Evolutionary conservation across 164 flowering plant genomes (phyloP).

Genomic region (Berberis vulgaris): DNA sequence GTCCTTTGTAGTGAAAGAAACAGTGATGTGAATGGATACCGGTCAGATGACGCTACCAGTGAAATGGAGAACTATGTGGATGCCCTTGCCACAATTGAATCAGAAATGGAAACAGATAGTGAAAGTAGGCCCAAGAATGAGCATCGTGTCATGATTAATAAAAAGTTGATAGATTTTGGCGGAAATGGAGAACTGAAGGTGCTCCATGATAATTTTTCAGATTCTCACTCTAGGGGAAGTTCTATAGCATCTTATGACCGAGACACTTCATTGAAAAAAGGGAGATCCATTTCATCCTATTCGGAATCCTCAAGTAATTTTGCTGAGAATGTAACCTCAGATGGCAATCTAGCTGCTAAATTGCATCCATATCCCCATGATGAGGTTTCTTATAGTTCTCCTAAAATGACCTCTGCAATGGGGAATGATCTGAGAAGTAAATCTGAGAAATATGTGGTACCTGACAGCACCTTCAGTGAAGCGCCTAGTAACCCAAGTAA

Average conservation of each 20-base stretch:
- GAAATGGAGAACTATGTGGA: slow-evolving; percentile 78
- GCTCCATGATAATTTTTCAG: slow-evolving; percentile 28
- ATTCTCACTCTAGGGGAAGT: slow-evolving; percentile 47
- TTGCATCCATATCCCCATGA: slow-evolving; percentile 18
- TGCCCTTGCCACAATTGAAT: slow-evolving; percentile 76
- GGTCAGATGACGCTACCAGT: slow-evolving; percentile 64
- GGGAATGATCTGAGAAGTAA: slow-evolving; percentile 11
- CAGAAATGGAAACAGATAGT: slow-evolving; percentile 69
- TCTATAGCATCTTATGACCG: slow-evolving; percentile 52
- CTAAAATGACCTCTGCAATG: slow-evolving; percentile 9
- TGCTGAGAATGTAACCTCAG: slow-evolving; percentile 24
- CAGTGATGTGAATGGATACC: slow-evolving; percentile 26
- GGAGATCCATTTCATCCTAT: slow-evolving; percentile 29
- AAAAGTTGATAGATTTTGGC: slow-evolving; percentile 27
- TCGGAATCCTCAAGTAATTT: slow-evolving; percentile 35
- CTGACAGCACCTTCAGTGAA: slow-evolving; percentile 8
- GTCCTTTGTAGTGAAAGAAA: slow-evolving; percentile 28
- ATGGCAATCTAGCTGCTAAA: slow-evolving; percentile 29
- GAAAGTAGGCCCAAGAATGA: slow-evolving; percentile 35
- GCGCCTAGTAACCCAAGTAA: slow-evolving; percentile 10
- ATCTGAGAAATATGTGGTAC: slow-evolving; percentile 13
- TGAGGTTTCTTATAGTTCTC: slow-evolving; percentile 19
- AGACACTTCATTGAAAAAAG: slow-evolving; percentile 29
- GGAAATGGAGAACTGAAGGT: slow-evolving; percentile 29
- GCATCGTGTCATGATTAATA: slow-evolving; percentile 14